These are phyloP conservation scores for Phytophthora colocasiae DNA, from an alignment of 352 stramenopile species.

Conservation along the genomic window DNA sequence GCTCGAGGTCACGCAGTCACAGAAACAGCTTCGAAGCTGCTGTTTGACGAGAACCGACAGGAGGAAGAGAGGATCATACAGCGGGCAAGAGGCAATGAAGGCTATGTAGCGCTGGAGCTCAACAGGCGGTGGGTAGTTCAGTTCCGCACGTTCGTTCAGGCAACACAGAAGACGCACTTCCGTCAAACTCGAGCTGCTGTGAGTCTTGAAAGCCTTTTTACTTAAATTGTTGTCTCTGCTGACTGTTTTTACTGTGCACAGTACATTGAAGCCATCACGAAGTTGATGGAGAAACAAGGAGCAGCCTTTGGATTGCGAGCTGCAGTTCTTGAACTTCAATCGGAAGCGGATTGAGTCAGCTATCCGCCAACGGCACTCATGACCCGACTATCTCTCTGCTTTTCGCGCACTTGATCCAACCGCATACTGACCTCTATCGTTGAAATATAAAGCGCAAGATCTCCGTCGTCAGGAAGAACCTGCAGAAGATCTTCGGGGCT, in stretches of 20 bases:
- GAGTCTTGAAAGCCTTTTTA: slow-evolving; percentile 13
- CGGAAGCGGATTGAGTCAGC: slow-evolving; percentile 29
- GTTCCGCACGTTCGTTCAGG: slow-evolving; percentile 65
- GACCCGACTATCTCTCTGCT: slow-evolving; percentile 31
- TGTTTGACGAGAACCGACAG: slow-evolving; percentile 61
- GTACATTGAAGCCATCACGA: slow-evolving; percentile 78
- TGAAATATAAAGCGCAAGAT: slow-evolving; percentile 77
- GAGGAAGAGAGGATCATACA: slow-evolving; percentile 58
- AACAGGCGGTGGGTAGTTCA: slow-evolving; percentile 64
- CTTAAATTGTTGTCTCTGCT: neutral
- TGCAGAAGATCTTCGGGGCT: slow-evolving; percentile 77
- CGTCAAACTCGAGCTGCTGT: slow-evolving; percentile 54
- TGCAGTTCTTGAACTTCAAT: slow-evolving; percentile 26
- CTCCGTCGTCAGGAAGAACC: slow-evolving; percentile 80
- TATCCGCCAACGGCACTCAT: slow-evolving; percentile 27
- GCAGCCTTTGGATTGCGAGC: slow-evolving; percentile 36
- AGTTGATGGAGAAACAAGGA: slow-evolving; percentile 62
- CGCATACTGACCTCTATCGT: slow-evolving; percentile 73
- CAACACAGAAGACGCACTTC: slow-evolving; percentile 52
- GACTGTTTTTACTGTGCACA: slow-evolving; percentile 22
- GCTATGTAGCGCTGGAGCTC: slow-evolving; percentile 52
- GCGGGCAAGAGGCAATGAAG: slow-evolving; percentile 59
- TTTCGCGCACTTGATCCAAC: slow-evolving; percentile 50
- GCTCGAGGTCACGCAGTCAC: slow-evolving; percentile 14
- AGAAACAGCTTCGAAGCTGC: slow-evolving; percentile 31